Evolutionary conservation across 192 early-diverging fungal species (phyloP).

Genomic region (Allomyces arbusculus): DNA sequence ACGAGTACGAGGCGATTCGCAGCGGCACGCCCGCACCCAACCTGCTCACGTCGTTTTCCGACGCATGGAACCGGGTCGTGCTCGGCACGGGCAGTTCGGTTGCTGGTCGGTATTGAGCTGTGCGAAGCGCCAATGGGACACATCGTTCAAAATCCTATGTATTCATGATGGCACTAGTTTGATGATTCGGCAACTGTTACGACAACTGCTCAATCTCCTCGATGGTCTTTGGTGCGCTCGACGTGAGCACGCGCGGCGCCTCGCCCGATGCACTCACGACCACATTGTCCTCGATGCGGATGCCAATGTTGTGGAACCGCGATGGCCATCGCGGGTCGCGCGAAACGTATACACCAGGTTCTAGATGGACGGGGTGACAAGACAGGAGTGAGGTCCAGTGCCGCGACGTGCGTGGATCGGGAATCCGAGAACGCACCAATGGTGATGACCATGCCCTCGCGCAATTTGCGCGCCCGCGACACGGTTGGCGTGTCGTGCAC

Average conservation of each 20-base stretch:
- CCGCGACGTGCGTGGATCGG: background rate
- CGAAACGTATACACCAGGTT: constrained; percentile 87
- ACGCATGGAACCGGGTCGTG: background rate
- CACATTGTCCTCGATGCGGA: constrained; percentile 92
- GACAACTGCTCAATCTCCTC: constrained; percentile 42
- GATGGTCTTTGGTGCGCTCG: constrained; percentile 62
- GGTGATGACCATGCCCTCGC: constrained; percentile 73
- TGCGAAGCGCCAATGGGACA: too few species aligned
- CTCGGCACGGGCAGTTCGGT: background rate
- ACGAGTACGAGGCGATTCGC: background rate
- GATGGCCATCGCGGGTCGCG: constrained; percentile 46
- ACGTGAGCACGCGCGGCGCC: constrained; percentile 35
- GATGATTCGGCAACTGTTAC: too few species aligned
- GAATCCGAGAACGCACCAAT: constrained; percentile 27
- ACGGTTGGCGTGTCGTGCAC: constrained; percentile 75
- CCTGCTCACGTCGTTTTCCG: background rate
- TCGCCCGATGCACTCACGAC: constrained; percentile 49
- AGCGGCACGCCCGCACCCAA: background rate
- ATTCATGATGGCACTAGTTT: too few species aligned
- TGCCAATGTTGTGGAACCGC: constrained; percentile 68
- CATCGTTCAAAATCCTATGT: too few species aligned
- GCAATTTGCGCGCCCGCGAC: constrained; percentile 44
- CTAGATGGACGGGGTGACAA: constrained; percentile 10
- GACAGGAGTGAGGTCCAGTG: background rate
- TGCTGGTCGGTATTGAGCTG: background rate